Conservation (phyloP, 2,329 filamentous ascomycete genomes). For the Epichloe amarillans region DNA sequence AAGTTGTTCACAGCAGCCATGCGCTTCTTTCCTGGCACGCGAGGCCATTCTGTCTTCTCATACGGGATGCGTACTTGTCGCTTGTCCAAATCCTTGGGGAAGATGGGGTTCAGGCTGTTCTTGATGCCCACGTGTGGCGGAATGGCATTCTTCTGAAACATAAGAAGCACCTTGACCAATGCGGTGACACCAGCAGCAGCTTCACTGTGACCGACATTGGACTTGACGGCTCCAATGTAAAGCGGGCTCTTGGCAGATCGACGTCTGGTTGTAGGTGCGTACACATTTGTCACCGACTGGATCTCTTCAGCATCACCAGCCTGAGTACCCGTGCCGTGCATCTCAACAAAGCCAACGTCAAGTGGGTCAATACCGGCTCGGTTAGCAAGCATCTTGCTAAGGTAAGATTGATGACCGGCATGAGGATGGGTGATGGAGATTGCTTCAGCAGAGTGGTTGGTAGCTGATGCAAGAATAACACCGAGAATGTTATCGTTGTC, state of each 20-base stretch:
- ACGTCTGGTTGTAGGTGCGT: constrained; percentile 33
- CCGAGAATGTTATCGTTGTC: constrained; percentile 70
- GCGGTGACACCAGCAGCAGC: constrained; percentile 48
- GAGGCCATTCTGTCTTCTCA: constrained; percentile 21
- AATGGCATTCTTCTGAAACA: constrained; percentile 49
- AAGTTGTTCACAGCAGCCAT: constrained; percentile 37
- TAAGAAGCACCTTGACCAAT: constrained; percentile 50
- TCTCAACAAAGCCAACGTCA: constrained; percentile 73
- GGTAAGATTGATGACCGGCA: constrained; percentile 56
- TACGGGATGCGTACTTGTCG: constrained; percentile 27
- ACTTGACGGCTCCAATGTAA: constrained; percentile 49
- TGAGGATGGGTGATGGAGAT: constrained; percentile 78
- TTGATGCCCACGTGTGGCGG: constrained; percentile 42
- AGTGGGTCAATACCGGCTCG: constrained; percentile 63
- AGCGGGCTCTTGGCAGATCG: constrained; percentile 35
- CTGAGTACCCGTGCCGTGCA: constrained; percentile 86
- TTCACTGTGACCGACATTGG: constrained; percentile 51
- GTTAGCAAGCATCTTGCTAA: constrained; percentile 48
- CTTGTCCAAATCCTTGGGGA: constrained; percentile 27
- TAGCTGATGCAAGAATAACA: constrained; percentile 59
- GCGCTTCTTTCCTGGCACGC: constrained; percentile 16
- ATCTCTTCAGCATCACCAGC: constrained; percentile 78
- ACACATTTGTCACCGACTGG: constrained; percentile 54
- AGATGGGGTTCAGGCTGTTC: constrained; percentile 28
- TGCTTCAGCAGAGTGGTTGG: constrained; percentile 71